Base-by-base conservation (phyloP, 1,284 basidiomycete species). In the Sanguinoderma infundibulare region DNA sequence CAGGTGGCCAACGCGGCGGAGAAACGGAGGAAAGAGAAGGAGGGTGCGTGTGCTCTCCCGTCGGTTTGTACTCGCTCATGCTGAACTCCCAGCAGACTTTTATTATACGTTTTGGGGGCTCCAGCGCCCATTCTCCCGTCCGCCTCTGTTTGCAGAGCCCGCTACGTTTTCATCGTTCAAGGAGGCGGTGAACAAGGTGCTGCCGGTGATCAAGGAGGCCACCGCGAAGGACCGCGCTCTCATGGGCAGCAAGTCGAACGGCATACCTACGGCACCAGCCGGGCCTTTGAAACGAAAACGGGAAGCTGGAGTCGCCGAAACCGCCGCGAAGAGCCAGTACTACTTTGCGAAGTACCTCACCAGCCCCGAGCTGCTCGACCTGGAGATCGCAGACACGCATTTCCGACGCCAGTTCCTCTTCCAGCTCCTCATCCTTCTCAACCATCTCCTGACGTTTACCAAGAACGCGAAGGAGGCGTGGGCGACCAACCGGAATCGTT, bases 331-430 rank as follows among this genome's bases (percentile, higher is more conserved):
- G 35, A 86, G 81, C 53, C 88, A 93, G 66, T 94, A 94, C 73
- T 96, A 96, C 76, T 96, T 96, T 71, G 94, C 95, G 14, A 96
- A 95, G 72, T 96, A 93, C 74, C 79, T 97, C 46, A 96, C 94
- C 0, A 94, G 89, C 61, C 89, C 92, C 0, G 92, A 94, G 49
- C 78, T 97, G 22, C 81, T 96, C 30, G 93, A 93, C 55, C 87
- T 96, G 55, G 94, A 97, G 92, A 86, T 96, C 61, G 90, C 92
- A 22, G 94, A 96, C 71, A 89, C 90, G 0, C 86, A 91, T 64
- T 97, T 97, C 78, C 90, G 95, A 24, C 88, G 94, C n/a, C 95
- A 97, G 77, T 87, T 96, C 71, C 81, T 97, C 28, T 89, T 96
- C 69, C 95, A 97, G 72, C 81, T 95, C 14, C 81, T 96, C 38